Conservation (phyloP, 306 rosid genomes). For the Parietaria judaica region DNA sequence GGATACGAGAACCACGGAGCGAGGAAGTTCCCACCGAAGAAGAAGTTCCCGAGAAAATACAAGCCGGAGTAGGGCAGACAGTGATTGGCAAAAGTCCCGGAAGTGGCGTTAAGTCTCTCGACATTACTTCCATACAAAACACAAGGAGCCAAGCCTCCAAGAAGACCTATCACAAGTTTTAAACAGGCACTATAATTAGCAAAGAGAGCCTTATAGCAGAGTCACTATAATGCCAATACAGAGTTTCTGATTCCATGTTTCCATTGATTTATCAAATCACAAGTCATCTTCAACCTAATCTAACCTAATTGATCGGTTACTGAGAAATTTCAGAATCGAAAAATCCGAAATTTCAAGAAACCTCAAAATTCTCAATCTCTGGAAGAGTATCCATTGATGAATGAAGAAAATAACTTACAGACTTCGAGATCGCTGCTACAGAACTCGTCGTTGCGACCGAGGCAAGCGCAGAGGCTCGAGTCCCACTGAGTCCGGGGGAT, state of each 20-base stretch:
- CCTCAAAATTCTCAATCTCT: not conserved
- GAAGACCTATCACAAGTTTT: conserved; percentile 45
- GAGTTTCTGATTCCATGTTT: too few relatives aligned
- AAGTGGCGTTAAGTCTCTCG: conserved; percentile 64
- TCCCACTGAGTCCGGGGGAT: conserved; percentile 66
- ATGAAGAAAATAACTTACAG: conserved; percentile 41
- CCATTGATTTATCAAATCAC: not conserved
- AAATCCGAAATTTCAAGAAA: too few relatives aligned
- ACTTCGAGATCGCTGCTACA: conserved; percentile 97
- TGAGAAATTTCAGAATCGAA: not conserved
- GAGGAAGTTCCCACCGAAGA: conserved; percentile 71
- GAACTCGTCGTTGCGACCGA: conserved; percentile 83
- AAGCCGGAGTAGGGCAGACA: conserved; percentile 73
- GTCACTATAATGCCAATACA: too few relatives aligned
- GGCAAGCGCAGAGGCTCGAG: conserved; percentile 61
- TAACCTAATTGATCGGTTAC: not conserved
- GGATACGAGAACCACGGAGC: conserved; percentile 79
- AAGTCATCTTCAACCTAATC: not conserved
- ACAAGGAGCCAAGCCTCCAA: conserved; percentile 96
- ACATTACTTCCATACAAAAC: conserved; percentile 85
- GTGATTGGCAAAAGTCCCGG: conserved; percentile 68
- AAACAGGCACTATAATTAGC: too few relatives aligned
- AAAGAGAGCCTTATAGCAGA: too few relatives aligned
- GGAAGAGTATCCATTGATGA: not conserved
- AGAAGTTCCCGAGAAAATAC: conserved; percentile 54